Conservation (phyloP, 352 stramenopile species). For the Globisporangium heterothallicum region DNA sequence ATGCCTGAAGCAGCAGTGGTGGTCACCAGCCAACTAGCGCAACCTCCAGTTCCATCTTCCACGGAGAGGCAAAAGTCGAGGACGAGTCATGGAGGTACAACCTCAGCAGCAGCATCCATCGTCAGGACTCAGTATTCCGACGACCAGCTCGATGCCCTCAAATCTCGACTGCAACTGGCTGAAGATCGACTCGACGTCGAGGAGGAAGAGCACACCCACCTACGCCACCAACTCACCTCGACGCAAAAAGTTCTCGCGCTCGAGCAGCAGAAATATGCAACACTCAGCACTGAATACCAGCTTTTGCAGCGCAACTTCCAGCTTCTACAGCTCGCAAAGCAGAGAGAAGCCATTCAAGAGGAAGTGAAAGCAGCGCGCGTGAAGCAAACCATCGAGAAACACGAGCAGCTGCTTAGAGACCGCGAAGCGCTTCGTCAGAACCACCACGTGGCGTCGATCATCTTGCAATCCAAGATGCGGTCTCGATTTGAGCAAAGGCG, state of each 20-base stretch:
- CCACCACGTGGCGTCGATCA: conserved; percentile 45
- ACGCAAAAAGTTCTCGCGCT: conserved; percentile 22
- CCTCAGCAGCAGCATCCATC: too few relatives aligned
- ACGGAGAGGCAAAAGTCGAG: too few relatives aligned
- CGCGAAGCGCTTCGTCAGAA: conserved; percentile 25
- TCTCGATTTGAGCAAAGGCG: conserved; percentile 51
- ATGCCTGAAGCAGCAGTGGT: too few relatives aligned
- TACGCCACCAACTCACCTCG: conserved; percentile 16
- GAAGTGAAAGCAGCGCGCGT: conserved; percentile 34
- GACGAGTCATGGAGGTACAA: too few relatives aligned
- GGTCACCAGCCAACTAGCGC: background rate
- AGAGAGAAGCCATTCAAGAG: conserved; percentile 36
- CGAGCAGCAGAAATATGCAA: conserved; percentile 24
- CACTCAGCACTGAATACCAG: conserved; percentile 26
- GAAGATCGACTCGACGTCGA: conserved; percentile 8
- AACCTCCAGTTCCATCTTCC: background rate
- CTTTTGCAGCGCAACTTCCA: conserved; percentile 26
- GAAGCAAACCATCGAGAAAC: conserved; percentile 30
- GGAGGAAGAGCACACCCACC: conserved; percentile 5
- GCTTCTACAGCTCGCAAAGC: conserved; percentile 21
- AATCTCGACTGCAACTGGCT: background rate
- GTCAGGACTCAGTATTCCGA: too few relatives aligned
- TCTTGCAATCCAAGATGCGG: conserved; percentile 54
- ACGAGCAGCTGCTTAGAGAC: conserved; percentile 35
- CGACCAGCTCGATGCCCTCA: conserved; percentile 1